These are phyloP conservation scores for Lumnitzera littorea DNA, from an alignment of 345 rosid genomes.

Conservation along the genomic window DNA sequence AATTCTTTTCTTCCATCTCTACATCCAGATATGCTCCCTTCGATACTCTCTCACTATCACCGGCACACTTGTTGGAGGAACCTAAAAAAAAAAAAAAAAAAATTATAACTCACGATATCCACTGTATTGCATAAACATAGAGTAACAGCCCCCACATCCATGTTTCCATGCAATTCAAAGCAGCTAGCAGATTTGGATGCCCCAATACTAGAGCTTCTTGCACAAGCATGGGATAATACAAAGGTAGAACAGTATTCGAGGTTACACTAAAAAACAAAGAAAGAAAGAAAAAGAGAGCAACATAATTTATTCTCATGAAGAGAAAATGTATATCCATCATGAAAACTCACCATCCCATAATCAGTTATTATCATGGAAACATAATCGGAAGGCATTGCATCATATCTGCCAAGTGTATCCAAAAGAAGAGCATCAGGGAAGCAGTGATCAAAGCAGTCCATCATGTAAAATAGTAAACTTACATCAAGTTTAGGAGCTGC, in stretches of 20 bases:
- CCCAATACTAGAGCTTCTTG: too few species aligned
- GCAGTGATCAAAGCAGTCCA: slow-evolving; percentile 1
- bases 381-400: slow-evolving; percentile 88
- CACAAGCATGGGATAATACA: too few species aligned
- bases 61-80: slow-evolving; percentile 94
- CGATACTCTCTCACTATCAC: slow-evolving; percentile 83
- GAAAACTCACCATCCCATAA: slow-evolving; percentile 82
- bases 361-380: slow-evolving; percentile 88
- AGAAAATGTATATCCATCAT: background rate
- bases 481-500: slow-evolving; percentile 77
- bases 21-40: slow-evolving; percentile 61
- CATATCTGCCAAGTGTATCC: slow-evolving; percentile 51
- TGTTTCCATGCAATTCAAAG: too few species aligned
- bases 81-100: slow-evolving; percentile 25
- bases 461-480: slow-evolving; percentile 18
- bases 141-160: too few species aligned
- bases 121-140: too few species aligned
- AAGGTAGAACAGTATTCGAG: too few species aligned
- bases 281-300: too few species aligned
- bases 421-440: slow-evolving; percentile 5
- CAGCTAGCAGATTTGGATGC: too few species aligned
- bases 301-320: too few species aligned
- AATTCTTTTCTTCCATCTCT: slow-evolving; percentile 1
- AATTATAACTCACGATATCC: background rate
- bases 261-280: too few species aligned